Evolutionary conservation across 345 rosid genomes (phyloP).

Genomic region (Aquilaria yunnanensis): DNA sequence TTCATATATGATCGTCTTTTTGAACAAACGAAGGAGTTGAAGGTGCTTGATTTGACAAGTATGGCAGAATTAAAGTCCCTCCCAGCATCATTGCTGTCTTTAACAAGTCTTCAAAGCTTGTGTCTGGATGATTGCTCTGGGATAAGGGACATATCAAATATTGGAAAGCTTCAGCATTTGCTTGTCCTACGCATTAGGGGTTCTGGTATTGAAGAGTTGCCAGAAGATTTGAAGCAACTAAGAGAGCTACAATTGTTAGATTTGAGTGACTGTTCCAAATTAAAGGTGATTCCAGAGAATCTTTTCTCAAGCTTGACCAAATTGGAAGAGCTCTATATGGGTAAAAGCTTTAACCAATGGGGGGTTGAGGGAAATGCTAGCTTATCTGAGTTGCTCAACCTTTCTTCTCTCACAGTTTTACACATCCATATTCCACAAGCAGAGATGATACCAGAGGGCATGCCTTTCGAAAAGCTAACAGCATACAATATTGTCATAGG

Average conservation of each 20-base stretch:
- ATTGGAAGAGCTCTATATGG: conserved; percentile 25
- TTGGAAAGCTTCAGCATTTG: conserved; percentile 16
- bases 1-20: too few relatives aligned
- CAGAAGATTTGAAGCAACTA: conserved; percentile 19
- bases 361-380: conserved; percentile 15
- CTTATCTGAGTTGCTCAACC: conserved; percentile 17
- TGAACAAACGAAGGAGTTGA: too few relatives aligned
- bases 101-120: conserved; percentile 16
- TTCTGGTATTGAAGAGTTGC: conserved; percentile 15
- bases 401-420: conserved; percentile 9
- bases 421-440: conserved; percentile 2
- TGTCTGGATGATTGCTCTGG: neutral
- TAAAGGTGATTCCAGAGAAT: conserved; percentile 6
- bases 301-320: conserved; percentile 13
- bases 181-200: conserved; percentile 5
- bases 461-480: neutral
- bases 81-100: conserved; percentile 13
- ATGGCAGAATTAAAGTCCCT: neutral
- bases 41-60: conserved; percentile 9
- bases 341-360: conserved; percentile 14
- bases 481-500: neutral
- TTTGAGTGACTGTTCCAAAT: neutral
- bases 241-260: conserved; percentile 9
- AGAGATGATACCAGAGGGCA: neutral
- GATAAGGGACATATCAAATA: neutral